Conservation (phyloP, 352 stramenopile genomes). For the Phytophthora fragariaefolia region DNA sequence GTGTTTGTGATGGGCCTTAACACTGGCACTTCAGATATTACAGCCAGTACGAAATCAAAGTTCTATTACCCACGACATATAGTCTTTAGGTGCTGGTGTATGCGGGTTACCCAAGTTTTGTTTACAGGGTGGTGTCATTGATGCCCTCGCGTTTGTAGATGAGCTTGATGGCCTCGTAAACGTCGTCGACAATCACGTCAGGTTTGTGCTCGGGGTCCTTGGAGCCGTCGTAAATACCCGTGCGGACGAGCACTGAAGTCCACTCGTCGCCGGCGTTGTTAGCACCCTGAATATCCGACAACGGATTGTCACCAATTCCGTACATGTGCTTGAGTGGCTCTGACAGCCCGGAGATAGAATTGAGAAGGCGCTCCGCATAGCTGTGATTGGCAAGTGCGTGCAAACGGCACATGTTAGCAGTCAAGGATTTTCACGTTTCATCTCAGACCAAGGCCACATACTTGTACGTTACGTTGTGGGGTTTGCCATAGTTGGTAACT, state of each 20-base stretch:
- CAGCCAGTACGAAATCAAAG: constrained; percentile 18
- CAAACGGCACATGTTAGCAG: background rate
- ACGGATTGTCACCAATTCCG: constrained; percentile 90
- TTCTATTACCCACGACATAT: constrained; percentile 30
- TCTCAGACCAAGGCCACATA: constrained; percentile 37
- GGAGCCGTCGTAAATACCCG: constrained; percentile 82
- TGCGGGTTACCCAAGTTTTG: background rate
- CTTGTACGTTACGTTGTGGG: constrained; percentile 85
- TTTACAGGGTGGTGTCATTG: constrained; percentile 47
- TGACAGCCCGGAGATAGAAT: constrained; percentile 52
- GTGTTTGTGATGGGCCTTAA: background rate
- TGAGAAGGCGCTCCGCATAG: constrained; percentile 73
- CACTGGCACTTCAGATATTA: constrained; percentile 1
- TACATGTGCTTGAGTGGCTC: constrained; percentile 74
- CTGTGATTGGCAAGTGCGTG: constrained; percentile 29
- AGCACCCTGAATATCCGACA: constrained; percentile 87
- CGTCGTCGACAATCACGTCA: constrained; percentile 64
- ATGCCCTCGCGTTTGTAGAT: constrained; percentile 73
- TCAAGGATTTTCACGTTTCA: background rate
- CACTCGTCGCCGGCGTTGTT: constrained; percentile 86
- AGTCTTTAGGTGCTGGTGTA: background rate
- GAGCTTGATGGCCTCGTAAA: constrained; percentile 81
- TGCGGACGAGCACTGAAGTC: constrained; percentile 88
- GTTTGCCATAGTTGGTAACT: constrained; percentile 87
- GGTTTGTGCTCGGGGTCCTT: constrained; percentile 68